Evolutionary conservation across 1,284 basidiomycete species (phyloP), one percentile per base, ranked within the genome.

Genomic region (Malassezia globosa): DNA sequence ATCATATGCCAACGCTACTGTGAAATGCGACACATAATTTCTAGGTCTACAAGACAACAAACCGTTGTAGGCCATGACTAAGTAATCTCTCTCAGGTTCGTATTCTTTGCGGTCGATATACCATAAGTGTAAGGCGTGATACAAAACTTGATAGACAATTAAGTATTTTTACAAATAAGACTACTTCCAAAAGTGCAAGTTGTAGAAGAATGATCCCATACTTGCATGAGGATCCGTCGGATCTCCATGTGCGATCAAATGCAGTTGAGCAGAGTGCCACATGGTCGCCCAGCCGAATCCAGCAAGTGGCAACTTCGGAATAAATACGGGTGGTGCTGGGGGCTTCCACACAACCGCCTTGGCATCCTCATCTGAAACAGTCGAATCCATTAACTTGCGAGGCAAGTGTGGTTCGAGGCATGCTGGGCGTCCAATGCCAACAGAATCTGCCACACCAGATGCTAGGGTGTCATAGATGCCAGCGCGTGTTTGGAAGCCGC

Each of bases 401-500:
- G 50, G 50, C 25, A 52, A 45, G 19, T 37, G 24, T 6, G 50
- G 50, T 21, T 42, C 26, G 16, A 47, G 19, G 18, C 29, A 26
- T 13, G 50, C 37, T 6, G 50, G 36, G 19, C 50, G 50, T 8
- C 37, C 50, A 3, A 52, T 22, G 37, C 50, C 50, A 21, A 52
- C 27, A 13, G 26, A 44, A 23, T 47, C 46, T 7, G 45, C 40
- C n/a, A 23, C 24, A 16, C 44, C 50, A 8, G 31, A 22, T 7
- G 6, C 8, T 18, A 74, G 35, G 10, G 79, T 84, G 7, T 74
- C 71, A 11, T 76, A 72, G 48, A 88, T 76, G 27, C 80, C 77
- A 0, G 75, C 72, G 10, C 80, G 78, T 0, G 82, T 80, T 16
- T 77, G 76, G 35, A 90, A 76, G 13, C 85, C 86, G 16, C 87